Evolutionary conservation across 176 grass and related monocot genomes (phyloP).

Genomic region (Juncus inflexus): DNA sequence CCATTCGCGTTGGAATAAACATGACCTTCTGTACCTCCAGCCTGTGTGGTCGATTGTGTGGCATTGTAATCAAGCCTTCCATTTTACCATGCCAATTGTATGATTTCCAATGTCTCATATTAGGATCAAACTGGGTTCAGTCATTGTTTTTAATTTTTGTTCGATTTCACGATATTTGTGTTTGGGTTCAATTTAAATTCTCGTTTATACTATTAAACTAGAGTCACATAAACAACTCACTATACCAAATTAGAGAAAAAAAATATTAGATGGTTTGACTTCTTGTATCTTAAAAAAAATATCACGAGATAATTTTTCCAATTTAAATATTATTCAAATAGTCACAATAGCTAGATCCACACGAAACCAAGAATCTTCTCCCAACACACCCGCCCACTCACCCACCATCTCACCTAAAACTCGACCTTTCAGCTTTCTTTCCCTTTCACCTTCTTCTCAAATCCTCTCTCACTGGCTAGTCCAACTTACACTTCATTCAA

Average conservation of each 20-base stretch:
- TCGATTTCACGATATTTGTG: background rate
- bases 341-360: constrained; percentile 3
- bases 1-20: background rate
- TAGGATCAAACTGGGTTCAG: background rate
- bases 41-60: constrained; percentile 1
- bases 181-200: background rate
- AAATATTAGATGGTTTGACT: too few relatives aligned
- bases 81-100: background rate
- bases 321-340: background rate
- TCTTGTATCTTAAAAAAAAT: background rate
- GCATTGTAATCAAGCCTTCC: too few relatives aligned
- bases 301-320: background rate
- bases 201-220: background rate
- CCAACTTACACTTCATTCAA: background rate
- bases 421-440: background rate
- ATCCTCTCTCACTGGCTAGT: background rate
- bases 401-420: constrained; percentile 15
- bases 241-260: too few relatives aligned
- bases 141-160: background rate
- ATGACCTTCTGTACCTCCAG: background rate
- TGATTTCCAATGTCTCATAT: background rate
- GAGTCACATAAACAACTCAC: too few relatives aligned
- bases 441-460: constrained; percentile 8
- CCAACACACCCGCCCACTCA: background rate
- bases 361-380: constrained; percentile 6